Evolutionary conservation across 73 alveolate genomes (phyloP), one percentile per base, ranked within the genome.

Genomic region (Stentor roeselii): DNA sequence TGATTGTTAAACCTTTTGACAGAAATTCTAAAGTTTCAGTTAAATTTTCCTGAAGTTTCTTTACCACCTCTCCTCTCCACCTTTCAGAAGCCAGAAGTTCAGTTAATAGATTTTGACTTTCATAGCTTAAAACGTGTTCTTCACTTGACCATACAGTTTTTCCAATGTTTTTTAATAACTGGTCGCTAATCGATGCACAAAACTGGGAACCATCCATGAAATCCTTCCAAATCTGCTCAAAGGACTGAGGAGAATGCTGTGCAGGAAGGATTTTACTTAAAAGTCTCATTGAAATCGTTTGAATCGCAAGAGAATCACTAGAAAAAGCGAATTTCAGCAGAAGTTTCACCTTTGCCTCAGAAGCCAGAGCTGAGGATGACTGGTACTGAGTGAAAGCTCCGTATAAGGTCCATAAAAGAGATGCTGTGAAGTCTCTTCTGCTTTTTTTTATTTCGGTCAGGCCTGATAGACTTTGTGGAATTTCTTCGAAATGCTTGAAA

Each of bases 231-330:
- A 21, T 21, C 21, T 21, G 80, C 50, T n/a, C 41, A 67, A 67
- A 32, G 34, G 80, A 21, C 2, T 67, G 1, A 32, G 80, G 80
- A 34, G 80, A 67, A 67, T 67, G 80, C 41, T 67, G 80, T 15
- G 37, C 34, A 27, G 80, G 80, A 27, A 67, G n/a, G 2, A 67
- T 67, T 11, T 67, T 21, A 21, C 50, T 34, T 21, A 67, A 34
- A 21, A 67, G n/a, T 34, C 80, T 67, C 27, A 40, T 21, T n/a
- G 42, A 21, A 67, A 21, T 21, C 21, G 80, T 67, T 67, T 21
- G n/a, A 0, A 67, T 21, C 37, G n/a, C 14, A 27, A 21, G 41
- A 21, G 80, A n/a, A 0, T 36, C 42, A 0, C n/a, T 32, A 67
- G 41, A n/a, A 34, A 67, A 67, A 1, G 80, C 34, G 1, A 30